Evolutionary conservation across 352 stramenopile genomes (phyloP).

Genomic region (Thraustotheca clavata): DNA sequence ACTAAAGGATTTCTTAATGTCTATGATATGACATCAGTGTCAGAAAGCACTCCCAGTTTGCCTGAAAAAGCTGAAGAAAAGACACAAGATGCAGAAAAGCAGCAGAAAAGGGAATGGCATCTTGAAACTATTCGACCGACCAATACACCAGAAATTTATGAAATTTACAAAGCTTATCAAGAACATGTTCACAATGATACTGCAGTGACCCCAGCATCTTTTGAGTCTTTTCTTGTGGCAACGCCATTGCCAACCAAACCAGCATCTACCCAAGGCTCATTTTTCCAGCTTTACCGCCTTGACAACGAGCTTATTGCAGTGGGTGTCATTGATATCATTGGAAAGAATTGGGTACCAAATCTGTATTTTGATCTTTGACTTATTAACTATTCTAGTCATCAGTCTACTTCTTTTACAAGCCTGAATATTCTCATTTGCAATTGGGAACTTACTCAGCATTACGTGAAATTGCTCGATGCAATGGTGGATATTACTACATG

Average conservation of each 20-base stretch:
- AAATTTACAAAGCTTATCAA: slow-evolving; percentile 52
- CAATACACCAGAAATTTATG: slow-evolving; percentile 31
- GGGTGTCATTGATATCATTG: slow-evolving; percentile 58
- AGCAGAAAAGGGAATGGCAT: background rate
- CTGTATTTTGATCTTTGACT: background rate
- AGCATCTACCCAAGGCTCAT: slow-evolving; percentile 8
- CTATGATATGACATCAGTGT: no score
- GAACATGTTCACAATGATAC: slow-evolving; percentile 42
- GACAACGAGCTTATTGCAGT: slow-evolving; percentile 55
- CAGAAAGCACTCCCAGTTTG: no score
- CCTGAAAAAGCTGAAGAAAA: no score
- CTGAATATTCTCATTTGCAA: slow-evolving; percentile 34
- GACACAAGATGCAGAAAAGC: no score
- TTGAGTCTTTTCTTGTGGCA: slow-evolving; percentile 24
- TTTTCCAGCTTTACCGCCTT: slow-evolving; percentile 34
- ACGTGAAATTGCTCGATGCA: slow-evolving; percentile 54
- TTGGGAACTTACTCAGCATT: slow-evolving; percentile 57
- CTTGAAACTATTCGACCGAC: slow-evolving; percentile 24
- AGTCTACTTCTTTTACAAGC: slow-evolving; percentile 72
- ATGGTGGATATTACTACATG: slow-evolving; percentile 53
- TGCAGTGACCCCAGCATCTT: background rate
- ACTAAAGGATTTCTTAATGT: no score
- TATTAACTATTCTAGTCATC: slow-evolving; percentile 30
- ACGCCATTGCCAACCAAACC: slow-evolving; percentile 24
- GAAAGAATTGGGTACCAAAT: slow-evolving; percentile 32